Evolutionary conservation across 192 early-diverging fungal species (phyloP), one percentile per base, ranked within the genome.

Genomic region (Phlyctochytrium planicorne): DNA sequence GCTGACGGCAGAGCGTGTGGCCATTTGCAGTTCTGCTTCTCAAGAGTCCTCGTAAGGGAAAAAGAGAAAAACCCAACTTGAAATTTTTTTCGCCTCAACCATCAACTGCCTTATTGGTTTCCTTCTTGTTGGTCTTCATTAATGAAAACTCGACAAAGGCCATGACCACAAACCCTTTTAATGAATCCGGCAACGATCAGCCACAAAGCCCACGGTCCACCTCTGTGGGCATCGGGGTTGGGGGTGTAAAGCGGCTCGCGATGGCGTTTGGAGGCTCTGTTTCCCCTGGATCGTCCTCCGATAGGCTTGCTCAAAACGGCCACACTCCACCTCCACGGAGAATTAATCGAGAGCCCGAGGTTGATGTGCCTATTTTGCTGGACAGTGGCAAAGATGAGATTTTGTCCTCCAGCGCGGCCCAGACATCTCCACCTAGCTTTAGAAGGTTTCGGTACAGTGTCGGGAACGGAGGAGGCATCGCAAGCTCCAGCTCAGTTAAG

Each of bases 1-100:
- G 55, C 76, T 78, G 64, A 88, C 85, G 68, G 89, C 87, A 64
- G 84, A 29, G 52, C 62, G 61, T 36, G 74, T 62, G 17, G 69
- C 62, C 69, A 71, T 71, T 47, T 6, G 40, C 10, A 20, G 20
- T 47, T 6, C 40, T 6, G 20, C 40, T 6, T 14, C 40, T 6
- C 6, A 6, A 20, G 40, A 20, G 20, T 47, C 40, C 10, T 14
- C 10, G 40, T 6, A 20, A 47, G 40, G 6, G 40, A 47, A 47
- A 47, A 47, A 47, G 40, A 47, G 40, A 47, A 47, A 47, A 47
- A 47, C 40, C 10, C 40, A 47, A 47, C 6, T 47, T 47, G n/a
- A n/a, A n/a, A n/a, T n/a, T n/a, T n/a, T n/a, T n/a, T n/a, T n/a
- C n/a, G n/a, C n/a, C n/a, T n/a, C n/a, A n/a, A n/a, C n/a, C n/a